Evolutionary conservation across 2,329 filamentous ascomycete genomes (phyloP).

Genomic region (Sporothrix curviconia): DNA sequence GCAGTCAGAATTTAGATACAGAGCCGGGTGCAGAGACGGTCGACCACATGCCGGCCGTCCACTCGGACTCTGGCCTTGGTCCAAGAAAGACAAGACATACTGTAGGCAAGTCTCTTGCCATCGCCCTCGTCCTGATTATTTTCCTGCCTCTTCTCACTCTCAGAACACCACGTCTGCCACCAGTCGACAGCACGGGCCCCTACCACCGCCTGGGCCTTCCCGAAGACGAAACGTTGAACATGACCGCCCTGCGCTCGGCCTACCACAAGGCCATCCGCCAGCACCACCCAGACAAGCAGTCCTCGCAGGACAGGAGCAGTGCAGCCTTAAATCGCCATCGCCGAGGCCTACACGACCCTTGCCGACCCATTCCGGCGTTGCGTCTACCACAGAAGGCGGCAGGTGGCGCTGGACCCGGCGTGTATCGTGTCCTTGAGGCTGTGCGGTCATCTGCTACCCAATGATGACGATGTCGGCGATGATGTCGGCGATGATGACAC

Average conservation of each 20-base stretch:
- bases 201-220: not conserved
- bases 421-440: no score
- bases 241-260: not conserved
- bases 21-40: no score
- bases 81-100: no score
- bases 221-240: not conserved
- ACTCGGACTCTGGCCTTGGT: not conserved
- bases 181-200: not conserved
- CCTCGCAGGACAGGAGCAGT: not conserved
- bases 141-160: not conserved
- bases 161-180: not conserved
- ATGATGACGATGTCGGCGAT: no score
- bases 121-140: no score
- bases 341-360: not conserved
- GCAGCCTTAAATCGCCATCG: not conserved
- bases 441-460: no score
- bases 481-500: no score
- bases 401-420: no score
- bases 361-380: not conserved
- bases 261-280: not conserved
- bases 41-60: no score
- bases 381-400: no score
- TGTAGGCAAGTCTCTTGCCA: no score
- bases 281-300: conserved; percentile 7
- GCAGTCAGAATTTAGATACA: no score